phyloP scores from a whole-genome alignment of 2,329 filamentous ascomycete genomes.

The Westerdykella ornata region DNA sequence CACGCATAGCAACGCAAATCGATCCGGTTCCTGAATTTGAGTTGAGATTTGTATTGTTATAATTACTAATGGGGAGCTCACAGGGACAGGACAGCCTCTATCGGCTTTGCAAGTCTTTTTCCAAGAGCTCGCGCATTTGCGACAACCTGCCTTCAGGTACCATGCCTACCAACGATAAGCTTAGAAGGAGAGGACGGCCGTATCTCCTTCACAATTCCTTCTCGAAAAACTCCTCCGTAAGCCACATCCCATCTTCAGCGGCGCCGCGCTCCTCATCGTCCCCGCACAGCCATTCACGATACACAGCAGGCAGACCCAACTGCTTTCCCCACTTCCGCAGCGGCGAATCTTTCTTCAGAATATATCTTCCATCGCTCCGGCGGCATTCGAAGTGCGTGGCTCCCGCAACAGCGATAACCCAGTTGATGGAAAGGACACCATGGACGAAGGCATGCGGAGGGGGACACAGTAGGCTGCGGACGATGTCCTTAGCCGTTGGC shows the following conservation, averaged over 20 bases:
- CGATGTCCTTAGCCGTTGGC: slow-evolving; percentile 2
- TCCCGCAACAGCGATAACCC: slow-evolving; percentile 10
- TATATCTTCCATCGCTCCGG: slow-evolving; percentile 10
- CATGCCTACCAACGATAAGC: no score
- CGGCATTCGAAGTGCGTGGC: slow-evolving; percentile 11
- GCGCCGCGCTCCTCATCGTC: slow-evolving; percentile 6
- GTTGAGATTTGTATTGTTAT: no score
- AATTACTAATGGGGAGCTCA: no score
- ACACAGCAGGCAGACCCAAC: slow-evolving; percentile 14
- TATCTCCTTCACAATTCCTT: slow-evolving; percentile 1
- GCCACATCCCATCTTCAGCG: slow-evolving; percentile 9
- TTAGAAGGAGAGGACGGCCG: no score
- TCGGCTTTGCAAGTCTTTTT: no score
- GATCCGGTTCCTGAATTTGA: no score
- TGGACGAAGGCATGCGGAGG: slow-evolving; percentile 16
- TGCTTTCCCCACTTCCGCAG: slow-evolving; percentile 6
- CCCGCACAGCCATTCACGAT: slow-evolving; percentile 19
- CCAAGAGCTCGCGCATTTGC: no score
- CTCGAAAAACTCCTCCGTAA: slow-evolving; percentile 15
- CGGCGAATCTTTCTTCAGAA: slow-evolving; percentile 9
- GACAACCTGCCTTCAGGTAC: no score
- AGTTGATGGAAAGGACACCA: slow-evolving; percentile 14
- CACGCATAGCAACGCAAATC: no score
- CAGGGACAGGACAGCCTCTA: no score
- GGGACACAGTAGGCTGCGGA: slow-evolving; percentile 9